Base-by-base conservation (phyloP, 2,329 filamentous ascomycete genomes). In the Emericellopsis cladophorae region DNA sequence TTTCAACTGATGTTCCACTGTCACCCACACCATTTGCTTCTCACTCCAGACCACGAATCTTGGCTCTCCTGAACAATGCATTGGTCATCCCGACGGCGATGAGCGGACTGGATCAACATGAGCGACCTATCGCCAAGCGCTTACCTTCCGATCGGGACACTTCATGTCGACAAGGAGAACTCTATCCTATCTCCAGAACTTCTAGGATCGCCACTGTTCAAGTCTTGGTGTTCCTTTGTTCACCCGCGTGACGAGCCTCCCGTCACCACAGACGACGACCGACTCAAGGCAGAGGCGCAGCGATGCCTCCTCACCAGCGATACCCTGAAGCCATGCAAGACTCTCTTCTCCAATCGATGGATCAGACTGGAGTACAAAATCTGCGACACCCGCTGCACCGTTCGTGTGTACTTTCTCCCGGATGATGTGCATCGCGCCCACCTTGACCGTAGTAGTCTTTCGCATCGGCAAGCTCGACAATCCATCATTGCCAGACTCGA, bases 391-490 rank as follows among this genome's bases (percentile, higher is more conserved):
- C 15, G 23, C 14, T 9, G 15, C 10, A 26, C 31, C 3, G 32
- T 76, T 7, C 68, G 80, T 18, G 62, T 85, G 1, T 79, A 81
- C 49, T 48, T 83, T 4, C 66, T 84, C 2, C 78, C 81, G 2
- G 76, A 83, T 46, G 83, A 89, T 56, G 64, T 76, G 29, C 67
- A 70, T 2, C 68, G 75, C 24, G 54, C 62, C 2, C 54, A 57
- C 4, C 61, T 84, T n/a, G 61, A 72, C 32, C 66, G 76, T 7
- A 62, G 59, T 1, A 61, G 67, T 42, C 49, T 48, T 2, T 54
- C 51, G 14, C 54, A 82, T 6, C 60, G 61, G 23, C 67, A 57
- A 39, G 56, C 64, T 1, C 60, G 80, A 23, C 55, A 62, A 7
- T 37, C 45, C 1, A 54, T 88, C 0, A 53, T 86, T 6, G 48